These are phyloP conservation scores for Alopecurus myosuroides DNA, from an alignment of 176 grass and related monocot genomes.

Conservation along the genomic window DNA sequence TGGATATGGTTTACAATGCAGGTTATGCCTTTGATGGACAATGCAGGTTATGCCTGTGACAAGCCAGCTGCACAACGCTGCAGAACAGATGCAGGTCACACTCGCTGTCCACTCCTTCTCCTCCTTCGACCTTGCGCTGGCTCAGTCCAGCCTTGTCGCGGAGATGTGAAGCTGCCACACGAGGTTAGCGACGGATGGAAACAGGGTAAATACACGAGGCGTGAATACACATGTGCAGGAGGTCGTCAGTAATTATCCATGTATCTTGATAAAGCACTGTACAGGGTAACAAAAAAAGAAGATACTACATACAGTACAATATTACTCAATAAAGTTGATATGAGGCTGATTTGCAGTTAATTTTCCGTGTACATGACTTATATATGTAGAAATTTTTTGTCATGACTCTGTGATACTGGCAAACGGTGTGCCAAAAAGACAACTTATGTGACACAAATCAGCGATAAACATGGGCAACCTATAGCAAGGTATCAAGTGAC, in stretches of 20 bases:
- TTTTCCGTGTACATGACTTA: neutral
- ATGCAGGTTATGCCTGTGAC: constrained; percentile 57
- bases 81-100: constrained; percentile 44
- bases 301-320: neutral
- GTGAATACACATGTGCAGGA: neutral
- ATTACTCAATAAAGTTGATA: constrained; percentile 21
- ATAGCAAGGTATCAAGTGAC: neutral
- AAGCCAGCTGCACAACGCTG: constrained; percentile 36
- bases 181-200: neutral
- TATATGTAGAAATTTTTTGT: neutral
- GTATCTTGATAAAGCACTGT: neutral
- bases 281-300: neutral
- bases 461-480: neutral
- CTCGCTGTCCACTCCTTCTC: constrained; percentile 53
- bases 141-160: constrained; percentile 7
- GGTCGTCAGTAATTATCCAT: neutral
- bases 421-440: neutral
- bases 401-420: neutral
- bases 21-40: neutral
- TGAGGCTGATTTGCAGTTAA: neutral
- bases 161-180: constrained; percentile 39
- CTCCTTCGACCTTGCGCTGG: constrained; percentile 61
- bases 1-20: too few species aligned
- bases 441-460: neutral
- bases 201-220: neutral